Conservation (phyloP, 1,139 yeast genomes). For the Martiniozyma asiatica region DNA sequence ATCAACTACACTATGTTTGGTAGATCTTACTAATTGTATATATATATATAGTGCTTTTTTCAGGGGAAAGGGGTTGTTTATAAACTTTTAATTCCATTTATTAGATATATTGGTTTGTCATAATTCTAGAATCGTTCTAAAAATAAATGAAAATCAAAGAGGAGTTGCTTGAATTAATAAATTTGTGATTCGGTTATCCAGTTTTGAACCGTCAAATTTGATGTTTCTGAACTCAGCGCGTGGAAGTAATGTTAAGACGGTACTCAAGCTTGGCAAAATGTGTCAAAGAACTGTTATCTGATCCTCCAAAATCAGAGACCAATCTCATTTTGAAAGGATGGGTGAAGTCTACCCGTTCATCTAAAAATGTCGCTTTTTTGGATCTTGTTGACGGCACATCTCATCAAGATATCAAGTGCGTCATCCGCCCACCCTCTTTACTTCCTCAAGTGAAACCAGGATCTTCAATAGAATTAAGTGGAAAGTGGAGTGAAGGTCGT, state of each 20-base stretch:
- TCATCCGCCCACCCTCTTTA: conserved; percentile 28
- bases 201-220: too few relatives aligned
- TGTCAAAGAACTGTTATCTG: conserved; percentile 25
- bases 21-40: conserved; percentile 60
- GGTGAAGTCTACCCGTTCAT: conserved; percentile 56
- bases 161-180: too few relatives aligned
- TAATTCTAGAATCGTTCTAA: too few relatives aligned
- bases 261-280: conserved; percentile 13
- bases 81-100: too few relatives aligned
- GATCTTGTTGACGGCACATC: conserved; percentile 73
- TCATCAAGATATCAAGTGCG: conserved; percentile 44
- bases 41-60: background rate
- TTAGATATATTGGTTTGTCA: too few relatives aligned
- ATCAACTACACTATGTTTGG: conserved; percentile 86
- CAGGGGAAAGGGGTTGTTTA: too few relatives aligned
- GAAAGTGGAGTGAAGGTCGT: conserved; percentile 31
- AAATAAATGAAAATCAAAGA: too few relatives aligned
- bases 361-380: conserved; percentile 69
- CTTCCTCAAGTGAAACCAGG: conserved; percentile 29
- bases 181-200: too few relatives aligned
- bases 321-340: conserved; percentile 44
- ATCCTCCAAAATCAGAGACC: conserved; percentile 23
- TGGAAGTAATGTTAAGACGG: too few relatives aligned
- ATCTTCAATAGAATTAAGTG: conserved; percentile 30
- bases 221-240: too few relatives aligned